Base-by-base conservation (phyloP, 352 stramenopile species). In the Phytophthora melonis region DNA sequence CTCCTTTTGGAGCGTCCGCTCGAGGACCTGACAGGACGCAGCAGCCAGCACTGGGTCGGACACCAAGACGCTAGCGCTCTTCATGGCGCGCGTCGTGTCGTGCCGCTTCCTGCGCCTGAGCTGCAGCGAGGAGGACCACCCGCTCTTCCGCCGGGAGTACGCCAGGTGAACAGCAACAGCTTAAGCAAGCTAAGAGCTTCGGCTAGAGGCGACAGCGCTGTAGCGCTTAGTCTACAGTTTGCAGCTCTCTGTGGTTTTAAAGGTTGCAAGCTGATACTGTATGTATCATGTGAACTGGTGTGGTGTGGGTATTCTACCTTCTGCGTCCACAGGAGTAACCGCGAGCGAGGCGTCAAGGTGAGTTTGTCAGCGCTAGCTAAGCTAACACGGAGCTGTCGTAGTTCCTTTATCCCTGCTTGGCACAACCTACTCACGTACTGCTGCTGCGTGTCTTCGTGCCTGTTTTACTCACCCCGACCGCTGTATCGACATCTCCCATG, bases 61-160 rank as follows among this genome's bases (percentile, higher is more conserved):
- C 9, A 10, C 30, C 30, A 34, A 34, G 5, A 10, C 30, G 9
- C 30, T 5, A 13, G 63, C 10, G 11, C 36, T 43, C 36, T 1
- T 5, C n/a, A 68, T 69, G 53, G 41, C 9, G 6, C 36, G 53
- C 49, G 62, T 73, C 5, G 27, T 64, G 36, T 68, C 68, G 25
- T 75, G 63, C 25, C 58, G 55, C 27, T 84, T 82, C 65, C 50
- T 80, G 34, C 78, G 78, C 16, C 74, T 77, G 49, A 70, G 58
- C 60, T 84, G 78, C 66, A 53, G 10, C 52, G 62, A 72, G 14
- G 49, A 72, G 19, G 63, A 66, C 63, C 78, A 84, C 45, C 54
- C 68, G 6, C 70, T 84, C n/a, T 84, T 84, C 68, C 76, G 62
- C 36, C 56, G 57, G 16, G 70, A 70, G n/a, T 84, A 84, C 45